Conservation (phyloP, 306 rosid genomes). For the Dryas drummondii region DNA sequence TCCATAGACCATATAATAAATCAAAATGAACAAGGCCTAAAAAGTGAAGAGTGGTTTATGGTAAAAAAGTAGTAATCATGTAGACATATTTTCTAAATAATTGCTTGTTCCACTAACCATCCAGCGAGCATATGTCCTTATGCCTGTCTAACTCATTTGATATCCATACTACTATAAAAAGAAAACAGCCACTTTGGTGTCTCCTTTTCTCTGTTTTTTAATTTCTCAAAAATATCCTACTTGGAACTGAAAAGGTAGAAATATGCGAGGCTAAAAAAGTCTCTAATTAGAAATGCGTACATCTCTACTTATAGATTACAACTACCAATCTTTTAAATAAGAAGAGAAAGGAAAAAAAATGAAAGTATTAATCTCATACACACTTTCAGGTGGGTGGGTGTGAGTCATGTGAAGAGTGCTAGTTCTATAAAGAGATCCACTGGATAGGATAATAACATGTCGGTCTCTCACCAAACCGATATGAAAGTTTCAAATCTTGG, state of each 20-base stretch:
- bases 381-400: too few species aligned
- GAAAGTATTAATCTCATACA: too few species aligned
- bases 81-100: not conserved
- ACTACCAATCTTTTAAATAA: not conserved
- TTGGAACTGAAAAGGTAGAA: not conserved
- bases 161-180: not conserved
- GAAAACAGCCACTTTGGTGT: not conserved
- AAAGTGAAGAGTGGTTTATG: not conserved
- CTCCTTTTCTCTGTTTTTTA: not conserved
- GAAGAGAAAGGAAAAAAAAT: too few species aligned
- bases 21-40: conserved; percentile 7
- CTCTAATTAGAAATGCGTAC: not conserved
- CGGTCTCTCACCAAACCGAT: not conserved
- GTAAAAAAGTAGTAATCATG: not conserved
- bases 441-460: too few species aligned
- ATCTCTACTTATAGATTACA: not conserved
- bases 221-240: not conserved
- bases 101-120: not conserved
- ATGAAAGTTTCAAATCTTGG: not conserved
- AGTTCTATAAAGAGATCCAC: too few species aligned
- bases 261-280: not conserved
- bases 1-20: conserved; percentile 5
- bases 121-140: not conserved
- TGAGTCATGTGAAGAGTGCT: too few species aligned
- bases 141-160: not conserved